Evolutionary conservation across 192 early-diverging fungal species (phyloP), one percentile per base, ranked within the genome.

Genomic region (Coemansia biformis): DNA sequence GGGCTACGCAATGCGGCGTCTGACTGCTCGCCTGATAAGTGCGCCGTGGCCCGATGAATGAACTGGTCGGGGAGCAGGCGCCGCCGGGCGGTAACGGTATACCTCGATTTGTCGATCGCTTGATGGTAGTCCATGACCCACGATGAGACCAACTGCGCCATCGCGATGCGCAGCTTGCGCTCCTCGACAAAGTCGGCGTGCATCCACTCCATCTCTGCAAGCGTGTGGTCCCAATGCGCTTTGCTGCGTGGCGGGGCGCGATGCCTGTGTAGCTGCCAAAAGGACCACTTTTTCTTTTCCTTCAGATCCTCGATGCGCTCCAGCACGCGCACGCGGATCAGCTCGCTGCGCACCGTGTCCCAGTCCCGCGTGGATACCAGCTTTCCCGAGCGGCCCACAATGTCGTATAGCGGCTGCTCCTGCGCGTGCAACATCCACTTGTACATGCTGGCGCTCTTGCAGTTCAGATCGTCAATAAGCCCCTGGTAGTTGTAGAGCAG

Each of bases 41-140:
- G 11, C 10, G 8, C 19, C 2, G 34, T 16, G 23, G 17, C 19
- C 4, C 24, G 16, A 19, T 30, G 38, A 14, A 61, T 36, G 51
- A 69, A 60, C 7, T 53, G 30, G 8, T 43, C 44, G 1, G 56
- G 51, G n/a, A 55, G 35, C 13, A 48, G 28, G 13, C 53, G 53
- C 38, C 43, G 40, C 31, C 36, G 41, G 6, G 44, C 48, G 38
- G 46, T 38, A n/a, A 78, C 62, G n/a, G 51, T 61, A 9, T 75
- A 65, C 7, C 54, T 54, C 18, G 58, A 58, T 32, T 75, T 79
- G 57, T 74, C 57, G 13, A 36, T 18, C 8, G 69, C 62, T 5
- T 57, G 44, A 36, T 79, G 78, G 22, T 68, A 79, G 51, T 74
- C 78, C 61, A 67, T 57, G 6, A 79, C 63, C 69, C 69, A 76